A percentile compares a stretch with the other conserved stretches of the same genome.
Conservation (phyloP, 345 rosid species). For the Luvunga scandens region DNA sequence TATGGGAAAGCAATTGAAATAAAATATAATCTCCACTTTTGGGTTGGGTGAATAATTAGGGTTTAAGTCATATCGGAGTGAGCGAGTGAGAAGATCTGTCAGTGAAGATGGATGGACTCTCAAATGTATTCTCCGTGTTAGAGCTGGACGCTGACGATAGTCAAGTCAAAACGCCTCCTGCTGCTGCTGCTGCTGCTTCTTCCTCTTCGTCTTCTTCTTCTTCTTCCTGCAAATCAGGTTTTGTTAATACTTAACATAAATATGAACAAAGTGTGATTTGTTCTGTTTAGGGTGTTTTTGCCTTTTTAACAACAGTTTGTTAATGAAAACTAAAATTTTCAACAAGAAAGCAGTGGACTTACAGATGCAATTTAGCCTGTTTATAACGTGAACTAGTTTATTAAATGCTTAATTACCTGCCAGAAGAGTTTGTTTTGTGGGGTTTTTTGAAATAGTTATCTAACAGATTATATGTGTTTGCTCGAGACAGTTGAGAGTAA, state of each 20-base stretch:
- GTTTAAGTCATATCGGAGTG: background rate
- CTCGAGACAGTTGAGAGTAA: conserved; percentile 26
- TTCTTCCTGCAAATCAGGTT: background rate
- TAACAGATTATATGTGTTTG: background rate
- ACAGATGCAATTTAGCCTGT: background rate
- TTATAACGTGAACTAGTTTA: background rate
- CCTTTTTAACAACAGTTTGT: too few species aligned
- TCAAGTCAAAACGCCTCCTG: background rate
- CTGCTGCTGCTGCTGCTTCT: conserved; percentile 14
- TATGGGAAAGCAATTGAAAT: background rate
- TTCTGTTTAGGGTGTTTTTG: too few species aligned
- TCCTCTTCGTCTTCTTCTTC: conserved; percentile 1
- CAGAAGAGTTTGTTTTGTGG: background rate
- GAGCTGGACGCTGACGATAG: conserved; percentile 45
- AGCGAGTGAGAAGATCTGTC: background rate
- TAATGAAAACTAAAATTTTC: too few species aligned
- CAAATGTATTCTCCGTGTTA: conserved; percentile 44
- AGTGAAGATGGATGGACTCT: conserved; percentile 34
- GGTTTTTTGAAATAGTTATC: too few species aligned
- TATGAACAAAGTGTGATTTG: background rate
- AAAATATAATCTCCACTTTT: too few species aligned
- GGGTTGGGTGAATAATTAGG: background rate
- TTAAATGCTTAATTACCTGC: background rate
- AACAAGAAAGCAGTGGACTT: too few species aligned
- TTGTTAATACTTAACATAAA: background rate